Conservation (phyloP, 352 stramenopile species). For the Thraustochytrium sp. region DNA sequence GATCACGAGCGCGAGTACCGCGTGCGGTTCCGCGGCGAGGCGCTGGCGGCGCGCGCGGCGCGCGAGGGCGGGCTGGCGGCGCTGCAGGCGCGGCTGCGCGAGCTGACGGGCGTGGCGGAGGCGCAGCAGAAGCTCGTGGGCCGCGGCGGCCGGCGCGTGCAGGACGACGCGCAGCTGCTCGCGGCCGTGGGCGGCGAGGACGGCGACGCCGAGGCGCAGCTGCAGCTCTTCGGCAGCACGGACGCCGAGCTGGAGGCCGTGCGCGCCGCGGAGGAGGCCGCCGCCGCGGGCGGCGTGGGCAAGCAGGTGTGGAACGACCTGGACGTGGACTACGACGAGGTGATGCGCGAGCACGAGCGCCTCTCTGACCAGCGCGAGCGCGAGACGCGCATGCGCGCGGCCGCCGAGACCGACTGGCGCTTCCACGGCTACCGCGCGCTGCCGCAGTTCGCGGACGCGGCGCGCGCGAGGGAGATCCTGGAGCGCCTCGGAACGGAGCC, state of each 20-base stretch:
- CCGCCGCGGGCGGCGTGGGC: neutral
- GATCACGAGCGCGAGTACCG: neutral
- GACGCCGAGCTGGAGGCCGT: neutral
- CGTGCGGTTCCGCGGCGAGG: neutral
- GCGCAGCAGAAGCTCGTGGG: neutral
- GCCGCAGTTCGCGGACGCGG: neutral
- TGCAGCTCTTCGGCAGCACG: neutral
- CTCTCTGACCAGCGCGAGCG: neutral
- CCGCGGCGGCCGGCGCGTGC: neutral
- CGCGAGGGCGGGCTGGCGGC: neutral
- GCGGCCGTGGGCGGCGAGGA: neutral
- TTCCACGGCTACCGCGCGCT: neutral
- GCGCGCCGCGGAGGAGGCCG: neutral
- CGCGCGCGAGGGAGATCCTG: constrained; percentile 65
- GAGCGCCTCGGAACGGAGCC: constrained; percentile 72
- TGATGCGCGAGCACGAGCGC: neutral
- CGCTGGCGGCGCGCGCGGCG: neutral
- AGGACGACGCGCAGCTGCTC: neutral
- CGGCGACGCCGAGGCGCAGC: no score
- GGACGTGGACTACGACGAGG: constrained; percentile 30
- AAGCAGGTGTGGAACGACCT: constrained; percentile 19
- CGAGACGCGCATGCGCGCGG: neutral
- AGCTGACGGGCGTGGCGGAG: neutral
- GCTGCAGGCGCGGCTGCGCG: neutral
- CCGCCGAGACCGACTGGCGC: neutral